These are phyloP conservation scores for Peniophora sp. DNA, from an alignment of 1,284 basidiomycete species.

Conservation along the genomic window DNA sequence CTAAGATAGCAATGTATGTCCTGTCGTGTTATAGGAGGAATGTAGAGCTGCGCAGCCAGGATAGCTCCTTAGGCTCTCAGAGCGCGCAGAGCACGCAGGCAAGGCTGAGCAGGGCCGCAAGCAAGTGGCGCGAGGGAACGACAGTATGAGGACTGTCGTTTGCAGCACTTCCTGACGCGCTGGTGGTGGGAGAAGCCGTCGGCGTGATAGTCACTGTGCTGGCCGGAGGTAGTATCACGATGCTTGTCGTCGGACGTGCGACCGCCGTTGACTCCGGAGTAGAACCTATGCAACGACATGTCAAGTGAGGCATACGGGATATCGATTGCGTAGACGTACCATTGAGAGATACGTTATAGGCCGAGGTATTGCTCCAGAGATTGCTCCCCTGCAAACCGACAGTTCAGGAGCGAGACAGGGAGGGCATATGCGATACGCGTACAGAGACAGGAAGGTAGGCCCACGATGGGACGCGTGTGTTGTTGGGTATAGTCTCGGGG, in stretches of 20 bases:
- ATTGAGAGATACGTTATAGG: background rate
- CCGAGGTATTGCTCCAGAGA: constrained; percentile 5
- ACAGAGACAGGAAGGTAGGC: constrained; percentile 31
- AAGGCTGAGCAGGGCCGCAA: too few relatives aligned
- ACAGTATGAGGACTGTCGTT: too few relatives aligned
- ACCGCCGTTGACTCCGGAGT: background rate
- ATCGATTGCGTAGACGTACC: background rate
- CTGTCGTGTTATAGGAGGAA: too few relatives aligned
- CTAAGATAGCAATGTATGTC: too few relatives aligned
- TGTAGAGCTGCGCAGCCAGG: too few relatives aligned
- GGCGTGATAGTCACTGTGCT: background rate
- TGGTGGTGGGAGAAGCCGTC: background rate
- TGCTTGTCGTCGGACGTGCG: background rate
- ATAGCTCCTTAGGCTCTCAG: too few relatives aligned
- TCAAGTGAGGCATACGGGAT: background rate
- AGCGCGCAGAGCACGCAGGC: too few relatives aligned
- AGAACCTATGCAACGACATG: background rate
- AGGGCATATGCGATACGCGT: background rate
- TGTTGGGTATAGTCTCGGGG: constrained; percentile 22
- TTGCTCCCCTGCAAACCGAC: background rate
- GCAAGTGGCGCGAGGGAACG: too few relatives aligned
- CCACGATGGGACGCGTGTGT: constrained; percentile 31
- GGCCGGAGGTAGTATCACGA: background rate
- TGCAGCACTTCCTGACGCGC: too few relatives aligned
- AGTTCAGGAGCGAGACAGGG: background rate